Conservation (phyloP, 1,284 basidiomycete species). For the Puccinia coronata region DNA sequence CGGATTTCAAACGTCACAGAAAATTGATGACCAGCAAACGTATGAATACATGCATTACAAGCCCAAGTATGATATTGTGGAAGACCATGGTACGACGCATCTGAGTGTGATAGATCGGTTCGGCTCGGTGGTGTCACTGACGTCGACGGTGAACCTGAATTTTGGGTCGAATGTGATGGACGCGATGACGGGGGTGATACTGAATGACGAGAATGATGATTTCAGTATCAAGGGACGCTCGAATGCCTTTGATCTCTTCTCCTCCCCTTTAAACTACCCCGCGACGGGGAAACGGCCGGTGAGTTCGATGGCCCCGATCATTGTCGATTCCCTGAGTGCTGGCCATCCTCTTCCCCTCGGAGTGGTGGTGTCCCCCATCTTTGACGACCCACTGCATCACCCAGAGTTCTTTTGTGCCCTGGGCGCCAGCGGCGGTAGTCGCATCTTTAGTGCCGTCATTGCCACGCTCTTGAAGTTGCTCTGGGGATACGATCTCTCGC, state of each 20-base stretch:
- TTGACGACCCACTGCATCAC: background rate
- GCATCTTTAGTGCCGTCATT: constrained; percentile 77
- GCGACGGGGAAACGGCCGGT: constrained; percentile 80
- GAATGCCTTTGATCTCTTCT: constrained; percentile 75
- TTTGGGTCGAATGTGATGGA: constrained; percentile 87
- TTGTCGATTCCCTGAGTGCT: constrained; percentile 65
- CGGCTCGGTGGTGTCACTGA: constrained; percentile 81
- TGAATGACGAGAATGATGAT: constrained; percentile 86
- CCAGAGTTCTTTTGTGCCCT: constrained; percentile 57
- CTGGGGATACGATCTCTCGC: constrained; percentile 75
- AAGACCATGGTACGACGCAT: constrained; percentile 88
- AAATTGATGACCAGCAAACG: constrained; percentile 64
- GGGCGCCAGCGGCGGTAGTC: constrained; percentile 82
- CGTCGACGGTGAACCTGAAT: constrained; percentile 79
- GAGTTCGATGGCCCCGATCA: constrained; percentile 77
- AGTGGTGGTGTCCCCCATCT: constrained; percentile 60
- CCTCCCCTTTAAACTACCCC: constrained; percentile 71
- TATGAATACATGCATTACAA: constrained; percentile 79
- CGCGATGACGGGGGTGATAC: constrained; percentile 76
- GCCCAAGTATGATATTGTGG: constrained; percentile 72
- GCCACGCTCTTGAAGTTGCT: constrained; percentile 80
- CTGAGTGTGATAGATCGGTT: constrained; percentile 75
- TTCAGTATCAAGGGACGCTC: constrained; percentile 77
- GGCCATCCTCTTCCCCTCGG: no score
- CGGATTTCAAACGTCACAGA: background rate